A percentile compares a stretch with the other conserved stretches of the same genome.
These are phyloP conservation scores for Immersiporthe knoxdaviesiana DNA, from an alignment of 2,329 filamentous ascomycete species.

Conservation along the genomic window DNA sequence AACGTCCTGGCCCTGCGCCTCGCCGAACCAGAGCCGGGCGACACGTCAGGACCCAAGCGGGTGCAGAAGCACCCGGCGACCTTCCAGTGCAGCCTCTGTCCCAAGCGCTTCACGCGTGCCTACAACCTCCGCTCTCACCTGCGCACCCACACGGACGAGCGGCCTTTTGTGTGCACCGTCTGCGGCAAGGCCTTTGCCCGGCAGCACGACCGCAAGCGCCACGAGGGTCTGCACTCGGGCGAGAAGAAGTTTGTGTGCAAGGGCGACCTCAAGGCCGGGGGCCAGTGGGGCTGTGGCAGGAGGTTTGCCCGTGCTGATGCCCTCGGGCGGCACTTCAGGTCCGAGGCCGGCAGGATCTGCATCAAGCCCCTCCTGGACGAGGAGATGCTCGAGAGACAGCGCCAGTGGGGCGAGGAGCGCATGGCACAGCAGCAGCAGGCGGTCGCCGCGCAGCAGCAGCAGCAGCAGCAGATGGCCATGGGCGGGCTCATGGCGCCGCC, in stretches of 20 bases:
- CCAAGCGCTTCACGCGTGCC: slow-evolving; percentile 93
- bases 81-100: slow-evolving; percentile 91
- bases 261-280: slow-evolving; percentile 80
- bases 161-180: slow-evolving; percentile 95
- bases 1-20: slow-evolving; percentile 82
- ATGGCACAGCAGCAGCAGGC: slow-evolving; percentile 54
- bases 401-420: slow-evolving; percentile 72
- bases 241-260: slow-evolving; percentile 99
- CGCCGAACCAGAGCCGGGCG: slow-evolving; percentile 83
- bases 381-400: slow-evolving; percentile 82
- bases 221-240: slow-evolving; percentile 93
- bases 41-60: slow-evolving; percentile 69
- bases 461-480: slow-evolving; percentile 57
- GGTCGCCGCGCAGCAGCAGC: slow-evolving; percentile 49
- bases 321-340: slow-evolving; percentile 90
- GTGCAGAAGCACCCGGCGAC: slow-evolving; percentile 97
- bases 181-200: slow-evolving; percentile 97
- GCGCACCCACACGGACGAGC: slow-evolving; percentile 94
- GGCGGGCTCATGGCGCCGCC: slow-evolving; percentile 62
- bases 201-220: slow-evolving; percentile 95
- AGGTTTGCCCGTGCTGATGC: slow-evolving; percentile 95
- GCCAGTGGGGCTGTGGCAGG: slow-evolving; percentile 89
- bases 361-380: slow-evolving; percentile 98
- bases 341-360: slow-evolving; percentile 91
- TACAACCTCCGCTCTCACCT: slow-evolving; percentile 96